Base-by-base conservation (phyloP, 441 rosid species). In the Populus tomentosa region DNA sequence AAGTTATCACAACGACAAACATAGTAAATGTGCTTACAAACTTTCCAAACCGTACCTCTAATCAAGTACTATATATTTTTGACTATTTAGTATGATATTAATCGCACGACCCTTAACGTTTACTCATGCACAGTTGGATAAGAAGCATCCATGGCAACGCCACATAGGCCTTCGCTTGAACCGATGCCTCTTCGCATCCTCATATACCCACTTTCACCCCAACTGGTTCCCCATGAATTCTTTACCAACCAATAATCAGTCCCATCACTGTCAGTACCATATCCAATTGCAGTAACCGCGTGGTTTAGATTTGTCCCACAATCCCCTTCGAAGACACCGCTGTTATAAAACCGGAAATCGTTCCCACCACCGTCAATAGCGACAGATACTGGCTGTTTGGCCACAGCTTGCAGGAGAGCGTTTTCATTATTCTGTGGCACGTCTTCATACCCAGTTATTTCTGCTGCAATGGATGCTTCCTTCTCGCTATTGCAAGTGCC, bases 301-400 rank as follows among this genome's bases (percentile, higher is more conserved):
- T 90, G 96, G 90, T 93, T 89, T 72, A 89, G 81, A 14, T 80
- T 67, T 0, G 91, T 88, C 7, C 89, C 91, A 76, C 96, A 91
- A 24, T 0, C n/a, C 61, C 96, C 97, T 1, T 81, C 83, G 78
- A 90, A 93, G 16, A 93, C 59, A 77, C 96, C 97, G 0, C 80
- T 64, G 0, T 89, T 84, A 82, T 93, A 93, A 77, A 93, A 87
- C 81, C 87, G 92, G 16, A 91, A 86, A 70, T 89, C 93, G 1
- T 80, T 75, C 67, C 92, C 87, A 2, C 87, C 85, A 4, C 87
- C 90, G n/a, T 91, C 94, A 28, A 91, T 85, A 67, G 90, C 92
- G 8, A 91, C 94, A 10, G 97, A 87, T 10, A 91, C 88, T n/a
- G 96, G 97, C 74, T 93, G 96, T 56, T 89, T 73, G 2, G 96